Base-by-base conservation (phyloP, 2,329 filamentous ascomycete genomes). In the Penicillium psychrosexuale region DNA sequence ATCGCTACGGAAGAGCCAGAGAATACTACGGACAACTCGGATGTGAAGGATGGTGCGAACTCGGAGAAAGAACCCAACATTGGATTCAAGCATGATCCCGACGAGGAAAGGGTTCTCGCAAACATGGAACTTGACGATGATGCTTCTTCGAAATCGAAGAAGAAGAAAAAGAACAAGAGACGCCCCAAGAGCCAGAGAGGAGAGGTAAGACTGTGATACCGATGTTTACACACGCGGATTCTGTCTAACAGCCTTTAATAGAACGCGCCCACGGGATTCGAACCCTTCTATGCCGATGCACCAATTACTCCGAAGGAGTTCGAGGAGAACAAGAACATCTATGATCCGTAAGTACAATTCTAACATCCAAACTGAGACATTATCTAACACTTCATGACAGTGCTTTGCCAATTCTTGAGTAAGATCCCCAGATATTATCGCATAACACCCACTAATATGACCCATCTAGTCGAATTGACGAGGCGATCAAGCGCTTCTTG, bases 401-500 rank as follows among this genome's bases (percentile, higher is more conserved):
- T 47, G 51, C 8, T 67, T 75, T 80, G 8, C 72, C 81, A 1
- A 86, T 89, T 60, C 68, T 78, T 34, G 80, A 84, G 86, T 88
- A 77, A 73, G 76, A 60, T 45, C 4, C n/a, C 2, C 2, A 7
- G 15, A 9, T 8, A 8, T 30, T 11, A 7, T 9, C 3, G 11
- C 11, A 24, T 27, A 24, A 9, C 47, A 15, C 53, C 69, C 45
- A 69, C 57, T 31, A 47, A 55, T 33, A 2, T 38, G 17, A 54
- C 47, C 38, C 2, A 39, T 56, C 6, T 56, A 89, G 88, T 53
- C 90, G 94, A 44, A 90, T 97, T 38, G 87, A 97, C 67, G 82
- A 86, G 27, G 94, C 90, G 44, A 88, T 97, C 51, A 86, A 91
- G 61, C 87, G 91, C 13, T 99, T 87, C 75, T 85, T 88, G 58